Conservation (phyloP, 164 flowering plant species). For the Cinnamomum chago region DNA sequence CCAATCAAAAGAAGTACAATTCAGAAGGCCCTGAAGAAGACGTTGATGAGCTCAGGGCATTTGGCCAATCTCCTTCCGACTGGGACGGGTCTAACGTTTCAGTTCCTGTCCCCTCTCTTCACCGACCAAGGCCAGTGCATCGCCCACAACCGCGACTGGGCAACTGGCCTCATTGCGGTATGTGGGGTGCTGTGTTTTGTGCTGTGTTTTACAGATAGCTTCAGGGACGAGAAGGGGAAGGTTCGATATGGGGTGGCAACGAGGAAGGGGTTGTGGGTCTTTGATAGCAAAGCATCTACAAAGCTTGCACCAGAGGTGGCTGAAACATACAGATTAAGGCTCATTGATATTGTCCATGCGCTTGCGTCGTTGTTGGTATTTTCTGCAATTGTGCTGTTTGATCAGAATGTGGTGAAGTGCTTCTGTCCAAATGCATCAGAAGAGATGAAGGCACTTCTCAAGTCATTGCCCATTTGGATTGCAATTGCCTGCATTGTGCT, state of each 20-base stretch:
- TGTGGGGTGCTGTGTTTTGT: slow-evolving; percentile 50
- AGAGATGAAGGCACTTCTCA: slow-evolving; percentile 34
- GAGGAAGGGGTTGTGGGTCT: slow-evolving; percentile 46
- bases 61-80: slow-evolving; percentile 33
- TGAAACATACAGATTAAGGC: slow-evolving; percentile 29
- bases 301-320: slow-evolving; percentile 30
- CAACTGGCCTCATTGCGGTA: slow-evolving; percentile 30
- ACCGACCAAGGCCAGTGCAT: slow-evolving; percentile 42
- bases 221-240: slow-evolving; percentile 49
- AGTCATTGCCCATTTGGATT: slow-evolving; percentile 36
- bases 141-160: slow-evolving; percentile 19
- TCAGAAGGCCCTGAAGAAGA: slow-evolving; percentile 20
- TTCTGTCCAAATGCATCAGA: slow-evolving; percentile 54
- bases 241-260: slow-evolving; percentile 65
- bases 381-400: slow-evolving; percentile 52
- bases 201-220: slow-evolving; percentile 62
- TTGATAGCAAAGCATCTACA: slow-evolving; percentile 32
- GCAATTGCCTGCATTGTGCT: slow-evolving; percentile 25
- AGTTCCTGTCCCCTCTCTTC: slow-evolving; percentile 36
- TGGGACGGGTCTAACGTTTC: slow-evolving; percentile 31
- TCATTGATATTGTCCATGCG: slow-evolving; percentile 57
- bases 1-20: slow-evolving; percentile 3
- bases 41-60: slow-evolving; percentile 26
- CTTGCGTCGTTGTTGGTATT: slow-evolving; percentile 53
- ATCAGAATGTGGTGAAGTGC: slow-evolving; percentile 56